Base-by-base conservation (phyloP, 2,329 filamentous ascomycete genomes). In the Alternaria angustiovoidea region DNA sequence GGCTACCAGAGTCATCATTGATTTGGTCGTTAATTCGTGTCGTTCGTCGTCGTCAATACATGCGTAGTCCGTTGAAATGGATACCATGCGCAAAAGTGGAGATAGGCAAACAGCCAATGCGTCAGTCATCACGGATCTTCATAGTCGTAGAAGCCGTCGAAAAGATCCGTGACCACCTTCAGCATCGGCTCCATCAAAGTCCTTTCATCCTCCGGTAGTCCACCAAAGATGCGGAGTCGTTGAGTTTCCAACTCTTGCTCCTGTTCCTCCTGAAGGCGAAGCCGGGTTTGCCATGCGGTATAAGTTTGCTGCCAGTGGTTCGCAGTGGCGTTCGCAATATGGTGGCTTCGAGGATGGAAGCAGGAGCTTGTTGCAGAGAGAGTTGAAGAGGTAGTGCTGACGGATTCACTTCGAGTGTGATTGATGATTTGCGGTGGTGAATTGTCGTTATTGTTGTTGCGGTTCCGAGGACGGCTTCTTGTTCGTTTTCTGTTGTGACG, bases 151-250 rank as follows among this genome's bases (percentile, higher is more conserved):
- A 73, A 68, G 32, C 79, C 80, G 57, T 81, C 74, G 64, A 83
- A 83, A 14, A 83, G 74, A 62, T 79, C 76, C 54, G 80, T 79
- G 20, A 83, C 81, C 11, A 83, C 81, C 68, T 80, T 80, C 60
- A 83, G 67, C 81, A 83, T 83, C 2, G 79, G 77, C 51, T 78
- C 80, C 51, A 81, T 73, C 14, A 83, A 74, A 61, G 73, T 74
- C 66, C 72, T 71, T 64, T 81, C 80, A 59, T 81, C 80, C 54
- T 77, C 78, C 46, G 71, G 76, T 54, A 78, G 72, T 28, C 80
- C 81, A 20, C 81, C 81, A 65, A 82, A 83, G 62, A 81, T 74
- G 32, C 80, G 75, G 43, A 79, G 70, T n/a, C 75, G 72, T 53
- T 79, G 74, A 34, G 65, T 71, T 62, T 79, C 77, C 58, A 76